Evolutionary conservation across 495 filamentous ascomycete genomes (phyloP).

Genomic region (Extremus antarcticus): DNA sequence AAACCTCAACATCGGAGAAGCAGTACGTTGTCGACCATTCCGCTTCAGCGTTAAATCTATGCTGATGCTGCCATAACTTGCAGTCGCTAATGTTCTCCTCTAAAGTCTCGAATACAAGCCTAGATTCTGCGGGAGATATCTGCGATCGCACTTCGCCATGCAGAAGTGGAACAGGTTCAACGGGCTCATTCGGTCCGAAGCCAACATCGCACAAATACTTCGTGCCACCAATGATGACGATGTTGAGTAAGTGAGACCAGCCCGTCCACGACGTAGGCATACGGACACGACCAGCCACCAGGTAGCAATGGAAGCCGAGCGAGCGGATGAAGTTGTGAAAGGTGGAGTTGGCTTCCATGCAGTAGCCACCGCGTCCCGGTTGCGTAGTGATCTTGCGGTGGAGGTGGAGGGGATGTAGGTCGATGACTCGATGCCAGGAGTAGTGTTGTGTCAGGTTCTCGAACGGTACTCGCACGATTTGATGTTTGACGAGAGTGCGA

Average conservation of each 20-base stretch:
- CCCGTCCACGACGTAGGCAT: constrained; percentile 5
- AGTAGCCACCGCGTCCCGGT: constrained; percentile 36
- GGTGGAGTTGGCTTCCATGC: constrained; percentile 60
- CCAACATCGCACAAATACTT: constrained; percentile 59
- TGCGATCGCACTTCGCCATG: constrained; percentile 3
- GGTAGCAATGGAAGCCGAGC: constrained; percentile 43
- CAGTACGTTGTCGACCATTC: constrained; percentile 48
- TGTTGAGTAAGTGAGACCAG: constrained; percentile 60
- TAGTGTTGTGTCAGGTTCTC: constrained; percentile 55
- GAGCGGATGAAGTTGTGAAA: constrained; percentile 50
- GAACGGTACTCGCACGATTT: constrained; percentile 47
- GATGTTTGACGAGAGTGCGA: constrained; percentile 13
- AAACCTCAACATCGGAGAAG: constrained; percentile 48
- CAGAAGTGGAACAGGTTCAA: constrained; percentile 41
- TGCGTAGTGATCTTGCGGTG: neutral
- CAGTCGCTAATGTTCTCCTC: constrained; percentile 32
- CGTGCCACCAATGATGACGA: constrained; percentile 43
- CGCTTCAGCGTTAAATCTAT: constrained; percentile 34
- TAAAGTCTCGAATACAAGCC: constrained; percentile 21
- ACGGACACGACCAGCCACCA: neutral
- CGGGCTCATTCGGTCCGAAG: constrained; percentile 54
- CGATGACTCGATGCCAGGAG: constrained; percentile 25
- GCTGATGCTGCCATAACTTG: constrained; percentile 52
- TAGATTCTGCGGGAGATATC: neutral
- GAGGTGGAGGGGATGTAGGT: neutral